Conservation (phyloP, 2,329 filamentous ascomycete genomes). For the Cladosporium phlei region DNA sequence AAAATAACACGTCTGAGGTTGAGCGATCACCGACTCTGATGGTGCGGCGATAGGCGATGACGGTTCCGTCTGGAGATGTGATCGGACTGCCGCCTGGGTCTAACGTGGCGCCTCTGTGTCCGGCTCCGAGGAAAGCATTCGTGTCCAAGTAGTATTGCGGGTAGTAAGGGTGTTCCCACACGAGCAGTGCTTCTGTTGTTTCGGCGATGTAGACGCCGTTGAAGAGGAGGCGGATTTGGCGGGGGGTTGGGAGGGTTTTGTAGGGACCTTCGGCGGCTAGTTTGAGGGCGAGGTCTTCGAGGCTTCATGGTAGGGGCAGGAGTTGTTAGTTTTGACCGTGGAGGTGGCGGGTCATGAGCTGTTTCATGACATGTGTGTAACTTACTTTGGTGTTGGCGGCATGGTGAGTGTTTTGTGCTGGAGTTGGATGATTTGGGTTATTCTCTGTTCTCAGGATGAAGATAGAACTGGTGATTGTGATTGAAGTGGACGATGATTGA, state of each 20-base stretch:
- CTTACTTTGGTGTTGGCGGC: constrained; percentile 7
- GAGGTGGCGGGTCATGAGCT: background rate
- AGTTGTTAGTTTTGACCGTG: background rate
- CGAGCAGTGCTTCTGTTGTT: constrained; percentile 31
- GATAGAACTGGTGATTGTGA: background rate
- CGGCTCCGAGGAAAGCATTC: constrained; percentile 16
- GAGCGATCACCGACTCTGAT: constrained; percentile 19
- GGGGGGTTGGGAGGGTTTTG: constrained; percentile 28
- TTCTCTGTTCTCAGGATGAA: background rate
- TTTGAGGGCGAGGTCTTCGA: constrained; percentile 38
- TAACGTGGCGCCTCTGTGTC: too few species aligned
- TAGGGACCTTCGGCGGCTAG: constrained; percentile 37
- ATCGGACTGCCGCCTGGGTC: too few species aligned
- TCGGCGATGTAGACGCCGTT: constrained; percentile 31
- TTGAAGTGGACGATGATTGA: background rate
- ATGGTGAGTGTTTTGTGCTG: background rate
- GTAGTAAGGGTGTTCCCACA: constrained; percentile 45
- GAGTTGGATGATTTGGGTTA: background rate
- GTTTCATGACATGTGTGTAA: too few species aligned
- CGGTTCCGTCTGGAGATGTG: constrained; percentile 14
- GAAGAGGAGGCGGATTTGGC: constrained; percentile 31
- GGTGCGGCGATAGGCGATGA: constrained; percentile 23
- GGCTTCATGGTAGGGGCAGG: constrained; percentile 30
- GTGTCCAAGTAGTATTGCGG: constrained; percentile 39
- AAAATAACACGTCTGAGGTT: constrained; percentile 21